Conservation (phyloP, 169 alveolate species). For the Cryptosporidium canis region DNA sequence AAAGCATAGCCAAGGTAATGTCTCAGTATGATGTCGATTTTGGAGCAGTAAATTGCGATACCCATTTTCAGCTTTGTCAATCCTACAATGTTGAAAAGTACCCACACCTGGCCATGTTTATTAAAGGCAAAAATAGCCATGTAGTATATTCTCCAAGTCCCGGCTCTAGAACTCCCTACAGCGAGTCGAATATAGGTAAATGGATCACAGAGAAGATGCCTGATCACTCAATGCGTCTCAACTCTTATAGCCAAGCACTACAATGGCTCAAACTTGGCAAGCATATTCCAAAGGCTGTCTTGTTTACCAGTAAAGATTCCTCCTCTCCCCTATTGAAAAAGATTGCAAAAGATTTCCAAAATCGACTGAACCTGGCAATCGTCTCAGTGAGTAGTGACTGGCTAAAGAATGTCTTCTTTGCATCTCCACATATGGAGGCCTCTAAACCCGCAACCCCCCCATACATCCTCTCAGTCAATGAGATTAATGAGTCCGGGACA, state of each 20-base stretch:
- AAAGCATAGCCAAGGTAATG: conserved; percentile 80
- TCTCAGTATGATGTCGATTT: conserved; percentile 82
- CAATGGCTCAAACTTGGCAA: conserved; percentile 48
- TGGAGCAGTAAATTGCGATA: conserved; percentile 82
- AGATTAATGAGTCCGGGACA: conserved; percentile 7
- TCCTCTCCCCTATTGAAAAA: conserved; percentile 59
- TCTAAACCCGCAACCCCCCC: conserved; percentile 54
- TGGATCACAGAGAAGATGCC: conserved; percentile 67
- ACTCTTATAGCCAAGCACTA: conserved; percentile 13
- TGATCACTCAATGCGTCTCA: conserved; percentile 44
- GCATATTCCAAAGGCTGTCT: conserved; percentile 65
- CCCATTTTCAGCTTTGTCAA: conserved; percentile 87
- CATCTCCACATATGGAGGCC: conserved; percentile 55
- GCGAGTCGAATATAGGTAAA: conserved; percentile 60
- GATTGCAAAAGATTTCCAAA: conserved; percentile 62
- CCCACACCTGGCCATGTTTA: conserved; percentile 75
- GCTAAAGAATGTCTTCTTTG: conserved; percentile 38
- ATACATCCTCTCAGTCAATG: conserved; percentile 55
- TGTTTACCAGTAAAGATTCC: conserved; percentile 43
- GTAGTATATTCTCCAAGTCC: conserved; percentile 17
- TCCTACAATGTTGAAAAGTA: conserved; percentile 79
- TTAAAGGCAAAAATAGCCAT: conserved; percentile 44
- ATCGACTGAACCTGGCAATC: conserved; percentile 50
- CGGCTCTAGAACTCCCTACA: conserved; percentile 25
- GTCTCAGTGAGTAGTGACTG: conserved; percentile 6